Percentiles rank a stretch among this genome's conserved stretches.
These are phyloP conservation scores for Ascomycota sp. DNA, from an alignment of 2,329 filamentous ascomycete genomes.

Conservation along the genomic window DNA sequence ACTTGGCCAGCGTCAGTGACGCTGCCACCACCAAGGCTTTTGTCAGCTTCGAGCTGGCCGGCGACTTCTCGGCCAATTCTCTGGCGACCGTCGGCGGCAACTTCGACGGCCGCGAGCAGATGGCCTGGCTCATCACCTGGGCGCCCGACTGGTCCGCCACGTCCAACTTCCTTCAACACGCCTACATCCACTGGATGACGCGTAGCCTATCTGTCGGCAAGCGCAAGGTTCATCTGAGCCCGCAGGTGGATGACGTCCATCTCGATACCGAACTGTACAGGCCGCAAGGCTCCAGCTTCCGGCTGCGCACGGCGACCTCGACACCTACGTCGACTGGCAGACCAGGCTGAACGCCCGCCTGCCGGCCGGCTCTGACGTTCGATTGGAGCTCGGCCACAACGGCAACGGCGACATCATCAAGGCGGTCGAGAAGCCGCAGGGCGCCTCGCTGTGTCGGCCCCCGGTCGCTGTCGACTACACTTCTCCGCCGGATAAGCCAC, in stretches of 20 bases:
- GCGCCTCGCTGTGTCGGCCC: slow-evolving; percentile 18
- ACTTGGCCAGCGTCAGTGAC: slow-evolving; percentile 34
- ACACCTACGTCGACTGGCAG: slow-evolving; percentile 22
- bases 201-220: slow-evolving; percentile 36
- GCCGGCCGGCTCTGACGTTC: slow-evolving; percentile 28
- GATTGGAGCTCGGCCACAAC: slow-evolving; percentile 33
- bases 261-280: slow-evolving; percentile 28
- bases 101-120: slow-evolving; percentile 34
- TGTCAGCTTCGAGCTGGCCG: slow-evolving; percentile 28
- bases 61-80: slow-evolving; percentile 14
- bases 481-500: slow-evolving; percentile 21
- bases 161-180: slow-evolving; percentile 38
- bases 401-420: slow-evolving; percentile 25
- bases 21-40: slow-evolving; percentile 30
- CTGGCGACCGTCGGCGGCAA: slow-evolving; percentile 40
- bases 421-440: slow-evolving; percentile 25
- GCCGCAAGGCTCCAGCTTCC: slow-evolving; percentile 26
- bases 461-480: slow-evolving; percentile 21
- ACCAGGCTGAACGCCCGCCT: slow-evolving; percentile 22
- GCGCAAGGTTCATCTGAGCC: slow-evolving; percentile 30
- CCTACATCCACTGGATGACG: slow-evolving; percentile 42
- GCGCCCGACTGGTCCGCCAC: slow-evolving; percentile 22
- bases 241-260: slow-evolving; percentile 44
- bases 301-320: slow-evolving; percentile 25
- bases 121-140: slow-evolving; percentile 39